A percentile compares a stretch with the other conserved stretches of the same genome.
Evolutionary conservation across 129 eudicot species (phyloP).

Genomic region (Tagetes patula): DNA sequence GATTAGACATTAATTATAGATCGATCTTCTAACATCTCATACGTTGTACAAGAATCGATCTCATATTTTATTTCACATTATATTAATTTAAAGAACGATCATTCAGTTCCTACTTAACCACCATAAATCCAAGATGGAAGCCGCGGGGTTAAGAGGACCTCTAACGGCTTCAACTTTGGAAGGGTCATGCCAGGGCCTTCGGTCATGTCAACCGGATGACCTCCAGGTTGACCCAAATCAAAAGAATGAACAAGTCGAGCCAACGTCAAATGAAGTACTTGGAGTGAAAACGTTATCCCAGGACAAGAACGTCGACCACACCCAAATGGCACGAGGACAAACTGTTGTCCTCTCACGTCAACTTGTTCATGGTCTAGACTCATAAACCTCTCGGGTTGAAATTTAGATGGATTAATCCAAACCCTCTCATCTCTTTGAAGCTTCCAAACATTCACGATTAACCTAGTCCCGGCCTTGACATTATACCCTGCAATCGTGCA

Average conservation of each 20-base stretch:
- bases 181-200: constrained; percentile 42
- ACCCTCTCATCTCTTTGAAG: constrained; percentile 40
- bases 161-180: constrained; percentile 32
- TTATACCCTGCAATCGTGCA: constrained; percentile 32
- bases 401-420: constrained; percentile 30
- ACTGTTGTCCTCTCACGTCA: constrained; percentile 32
- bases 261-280: constrained; percentile 33
- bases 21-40: too few relatives aligned
- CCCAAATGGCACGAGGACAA: constrained; percentile 44
- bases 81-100: too few relatives aligned
- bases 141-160: constrained; percentile 36
- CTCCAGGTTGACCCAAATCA: constrained; percentile 21
- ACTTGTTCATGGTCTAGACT: constrained; percentile 32
- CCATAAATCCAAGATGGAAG: constrained; percentile 18
- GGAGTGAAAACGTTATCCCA: constrained; percentile 17
- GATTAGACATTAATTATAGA: too few relatives aligned
- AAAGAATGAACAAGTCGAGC: constrained; percentile 48
- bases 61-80: too few relatives aligned
- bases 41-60: too few relatives aligned
- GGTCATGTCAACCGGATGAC: constrained; percentile 36
- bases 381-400: constrained; percentile 40
- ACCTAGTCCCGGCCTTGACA: constrained; percentile 29
- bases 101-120: not conserved
- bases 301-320: constrained; percentile 49
- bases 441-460: constrained; percentile 35